phyloP scores from a whole-genome alignment of 768 basidiomycete genomes.

The Rhodotorula graminis region DNA sequence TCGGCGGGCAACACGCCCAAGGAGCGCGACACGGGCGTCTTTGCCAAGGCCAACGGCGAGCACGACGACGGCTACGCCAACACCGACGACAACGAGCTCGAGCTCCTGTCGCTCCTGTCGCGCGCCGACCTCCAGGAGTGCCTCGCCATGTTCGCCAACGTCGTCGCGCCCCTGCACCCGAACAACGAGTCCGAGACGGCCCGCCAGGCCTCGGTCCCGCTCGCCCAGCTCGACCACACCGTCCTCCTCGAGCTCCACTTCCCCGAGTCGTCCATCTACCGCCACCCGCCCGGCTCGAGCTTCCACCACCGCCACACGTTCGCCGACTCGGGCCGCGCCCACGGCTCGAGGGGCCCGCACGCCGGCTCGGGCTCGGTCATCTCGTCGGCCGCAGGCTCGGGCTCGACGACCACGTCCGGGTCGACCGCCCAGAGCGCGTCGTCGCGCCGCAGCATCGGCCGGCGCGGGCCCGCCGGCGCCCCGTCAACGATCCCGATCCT shows the following conservation, averaged over 20 bases:
- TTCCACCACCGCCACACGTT: background rate
- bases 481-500: background rate
- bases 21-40: background rate
- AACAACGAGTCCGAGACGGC: background rate
- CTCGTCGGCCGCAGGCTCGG: background rate
- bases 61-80: background rate
- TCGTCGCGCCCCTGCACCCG: background rate
- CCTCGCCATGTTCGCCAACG: conserved; percentile 11
- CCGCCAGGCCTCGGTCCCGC: background rate
- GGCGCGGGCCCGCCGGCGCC: no score
- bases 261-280: background rate
- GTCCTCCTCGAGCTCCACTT: conserved; percentile 11
- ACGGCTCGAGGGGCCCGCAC: background rate
- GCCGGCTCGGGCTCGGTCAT: background rate
- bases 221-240: conserved; percentile 13
- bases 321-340: background rate
- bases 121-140: conserved; percentile 9
- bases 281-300: conserved; percentile 1
- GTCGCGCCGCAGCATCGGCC: background rate
- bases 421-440: background rate
- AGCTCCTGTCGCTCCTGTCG: background rate
- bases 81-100: background rate
- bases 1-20: background rate
- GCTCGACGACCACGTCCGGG: no score
- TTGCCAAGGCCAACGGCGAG: background rate